These are phyloP conservation scores for Paecilomyces formosus DNA, from an alignment of 2,329 filamentous ascomycete species.

Conservation along the genomic window DNA sequence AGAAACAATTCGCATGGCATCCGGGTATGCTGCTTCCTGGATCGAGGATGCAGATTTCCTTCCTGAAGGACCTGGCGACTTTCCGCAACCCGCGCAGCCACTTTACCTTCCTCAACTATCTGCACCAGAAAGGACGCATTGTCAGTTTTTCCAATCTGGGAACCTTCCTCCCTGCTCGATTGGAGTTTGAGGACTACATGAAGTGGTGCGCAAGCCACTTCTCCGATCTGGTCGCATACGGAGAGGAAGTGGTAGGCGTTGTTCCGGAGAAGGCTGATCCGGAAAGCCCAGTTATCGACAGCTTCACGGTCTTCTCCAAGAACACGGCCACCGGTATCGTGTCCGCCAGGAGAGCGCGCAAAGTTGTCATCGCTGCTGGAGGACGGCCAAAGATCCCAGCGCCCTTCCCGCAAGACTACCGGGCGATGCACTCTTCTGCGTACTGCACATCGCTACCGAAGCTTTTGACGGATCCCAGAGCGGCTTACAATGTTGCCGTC, in stretches of 20 bases:
- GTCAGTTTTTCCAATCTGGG: conserved; percentile 84
- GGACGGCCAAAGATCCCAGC: conserved; percentile 64
- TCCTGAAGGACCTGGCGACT: conserved; percentile 91
- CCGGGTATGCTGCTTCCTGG: conserved; percentile 90
- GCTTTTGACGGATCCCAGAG: conserved; percentile 30
- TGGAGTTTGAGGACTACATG: conserved; percentile 94
- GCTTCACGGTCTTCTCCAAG: conserved; percentile 61
- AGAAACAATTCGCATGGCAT: conserved; percentile 81
- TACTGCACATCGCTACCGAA: conserved; percentile 51
- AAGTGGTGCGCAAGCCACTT: conserved; percentile 85
- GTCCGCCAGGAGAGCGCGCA: conserved; percentile 33
- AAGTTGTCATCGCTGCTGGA: conserved; percentile 59
- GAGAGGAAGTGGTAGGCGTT: conserved; percentile 67
- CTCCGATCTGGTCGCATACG: conserved; percentile 63
- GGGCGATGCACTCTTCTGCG: conserved; percentile 81
- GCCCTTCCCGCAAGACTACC: conserved; percentile 59
- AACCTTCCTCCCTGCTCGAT: conserved; percentile 77
- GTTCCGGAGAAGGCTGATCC: conserved; percentile 48
- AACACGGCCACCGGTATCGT: conserved; percentile 45
- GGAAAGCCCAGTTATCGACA: conserved; percentile 47
- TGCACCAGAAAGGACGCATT: conserved; percentile 72
- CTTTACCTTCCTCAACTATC: conserved; percentile 94
- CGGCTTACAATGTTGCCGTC: conserved; percentile 66
- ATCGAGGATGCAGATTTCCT: conserved; percentile 95
- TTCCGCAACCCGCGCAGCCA: conserved; percentile 78